These are phyloP conservation scores for Mycena rebaudengoi DNA, from an alignment of 768 basidiomycete genomes.

Conservation along the genomic window DNA sequence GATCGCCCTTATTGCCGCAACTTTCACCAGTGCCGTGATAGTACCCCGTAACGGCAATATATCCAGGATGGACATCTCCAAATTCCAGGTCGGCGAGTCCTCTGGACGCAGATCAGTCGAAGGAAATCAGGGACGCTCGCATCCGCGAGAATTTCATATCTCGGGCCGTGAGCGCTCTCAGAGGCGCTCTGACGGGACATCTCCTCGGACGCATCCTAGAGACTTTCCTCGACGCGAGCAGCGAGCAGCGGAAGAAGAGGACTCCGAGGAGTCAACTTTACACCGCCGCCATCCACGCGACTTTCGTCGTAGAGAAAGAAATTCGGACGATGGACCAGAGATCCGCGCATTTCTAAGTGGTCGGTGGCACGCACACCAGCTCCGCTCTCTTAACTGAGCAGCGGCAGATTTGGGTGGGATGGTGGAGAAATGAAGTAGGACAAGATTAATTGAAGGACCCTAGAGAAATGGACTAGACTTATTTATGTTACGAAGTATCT, in stretches of 20 bases:
- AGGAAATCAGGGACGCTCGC: neutral
- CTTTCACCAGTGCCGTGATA: conserved; percentile 11
- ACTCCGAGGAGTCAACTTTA: neutral
- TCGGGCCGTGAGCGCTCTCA: neutral
- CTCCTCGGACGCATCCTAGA: conserved; percentile 2
- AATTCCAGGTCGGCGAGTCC: neutral
- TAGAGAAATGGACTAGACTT: no score
- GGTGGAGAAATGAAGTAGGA: neutral
- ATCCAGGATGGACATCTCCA: neutral
- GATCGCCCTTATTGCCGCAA: conserved; percentile 8
- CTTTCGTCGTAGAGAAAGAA: neutral
- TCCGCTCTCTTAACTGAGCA: conserved; percentile 8
- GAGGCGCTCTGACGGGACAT: neutral
- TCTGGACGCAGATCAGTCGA: neutral
- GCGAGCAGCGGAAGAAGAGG: neutral
- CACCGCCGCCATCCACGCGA: conserved; percentile 8
- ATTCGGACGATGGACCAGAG: neutral
- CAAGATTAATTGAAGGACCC: neutral
- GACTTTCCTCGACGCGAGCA: conserved; percentile 3
- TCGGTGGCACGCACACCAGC: conserved; percentile 1
- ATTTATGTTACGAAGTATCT: no score
- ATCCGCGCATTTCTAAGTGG: neutral
- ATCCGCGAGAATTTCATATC: neutral
- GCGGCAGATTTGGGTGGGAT: no score
- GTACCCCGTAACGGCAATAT: neutral